Evolutionary conservation across 257 asterid genomes (phyloP), one percentile per base, ranked within the genome.

Genomic region (Solanum acaule): DNA sequence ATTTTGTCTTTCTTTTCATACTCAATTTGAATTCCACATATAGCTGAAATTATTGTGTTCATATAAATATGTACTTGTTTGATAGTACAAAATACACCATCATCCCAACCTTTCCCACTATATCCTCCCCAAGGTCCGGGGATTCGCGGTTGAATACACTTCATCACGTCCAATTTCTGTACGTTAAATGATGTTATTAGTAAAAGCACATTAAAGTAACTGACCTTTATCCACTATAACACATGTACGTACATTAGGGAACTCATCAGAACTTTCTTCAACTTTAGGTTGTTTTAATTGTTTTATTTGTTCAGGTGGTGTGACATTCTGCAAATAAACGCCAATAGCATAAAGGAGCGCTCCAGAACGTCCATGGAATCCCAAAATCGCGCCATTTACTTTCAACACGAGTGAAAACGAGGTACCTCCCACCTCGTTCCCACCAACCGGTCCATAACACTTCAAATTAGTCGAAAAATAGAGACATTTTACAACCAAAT

Each of bases 61-160:
- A 52, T 34, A 79, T 79, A 16, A 31, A 89, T 8, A 0, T 77
- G 38, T n/a, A 89, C 71, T 34, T n/a, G 65, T 27, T 49, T 89
- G 34, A 79, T 35, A 10, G 85, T 73, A 33, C 85, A 18, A 71
- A 44, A 85, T 23, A 89, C 89, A 37, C 91, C 91, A 52, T 86
- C 91, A 23, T 86, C 89, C 91, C 91, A 89, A 68, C 76, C 37
- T 29, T 56, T 86, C 2, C 88, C 91, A 52, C 52, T 8, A 10
- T n/a, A 35, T 18, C 84, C 89, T 14, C 85, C 89, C 77, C 76
- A 86, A 16, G 91, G 89, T 34, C 91, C 89, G 2, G 89, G 38
- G 4, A 40, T 27, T 65, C 86, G 77, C 8, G 89, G 86, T 75
- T 31, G 29, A 29, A 49, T 42, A 56, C 4, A 34, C 49, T 68